phyloP scores from a whole-genome alignment of 495 filamentous ascomycete genomes.

The Cercophora scortea region DNA sequence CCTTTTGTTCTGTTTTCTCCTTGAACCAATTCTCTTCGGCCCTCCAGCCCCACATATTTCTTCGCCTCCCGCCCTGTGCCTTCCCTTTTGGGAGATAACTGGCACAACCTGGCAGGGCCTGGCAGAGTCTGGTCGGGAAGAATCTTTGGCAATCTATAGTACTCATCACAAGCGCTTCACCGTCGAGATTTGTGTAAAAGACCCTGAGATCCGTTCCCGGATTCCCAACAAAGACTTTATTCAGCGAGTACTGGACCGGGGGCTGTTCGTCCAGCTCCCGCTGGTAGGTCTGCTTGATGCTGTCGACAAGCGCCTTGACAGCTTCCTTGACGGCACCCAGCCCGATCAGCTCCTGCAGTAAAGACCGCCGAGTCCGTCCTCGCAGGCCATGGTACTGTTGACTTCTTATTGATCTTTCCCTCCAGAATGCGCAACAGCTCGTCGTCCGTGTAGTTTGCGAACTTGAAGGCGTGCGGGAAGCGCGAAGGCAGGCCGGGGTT shows the following conservation, averaged over 20 bases:
- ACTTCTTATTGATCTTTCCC: conserved; percentile 39
- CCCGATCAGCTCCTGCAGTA: conserved; percentile 56
- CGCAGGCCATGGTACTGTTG: conserved; percentile 46
- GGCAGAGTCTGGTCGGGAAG: no score
- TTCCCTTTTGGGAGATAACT: no score
- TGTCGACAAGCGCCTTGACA: conserved; percentile 47
- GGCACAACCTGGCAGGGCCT: no score
- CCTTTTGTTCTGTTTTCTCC: no score
- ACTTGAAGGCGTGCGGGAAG: conserved; percentile 57
- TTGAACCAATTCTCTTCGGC: no score
- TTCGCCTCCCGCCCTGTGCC: no score
- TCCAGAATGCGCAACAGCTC: conserved; percentile 57
- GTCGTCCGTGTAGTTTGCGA: conserved; percentile 60
- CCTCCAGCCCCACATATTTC: no score
- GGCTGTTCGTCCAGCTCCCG: conserved; percentile 54
- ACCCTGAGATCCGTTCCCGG: conserved; percentile 73
- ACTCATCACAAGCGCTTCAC: no score
- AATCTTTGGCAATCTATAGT: no score
- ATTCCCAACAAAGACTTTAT: conserved; percentile 61
- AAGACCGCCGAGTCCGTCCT: conserved; percentile 52
- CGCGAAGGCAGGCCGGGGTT: conserved; percentile 70
- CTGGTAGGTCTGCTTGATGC: conserved; percentile 53
- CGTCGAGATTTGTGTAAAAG: no score
- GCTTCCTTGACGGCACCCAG: conserved; percentile 56
- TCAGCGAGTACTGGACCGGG: conserved; percentile 51